Evolutionary conservation across 768 basidiomycete species (phyloP), one percentile per base, ranked within the genome.

Genomic region (Lactifluus volemus): DNA sequence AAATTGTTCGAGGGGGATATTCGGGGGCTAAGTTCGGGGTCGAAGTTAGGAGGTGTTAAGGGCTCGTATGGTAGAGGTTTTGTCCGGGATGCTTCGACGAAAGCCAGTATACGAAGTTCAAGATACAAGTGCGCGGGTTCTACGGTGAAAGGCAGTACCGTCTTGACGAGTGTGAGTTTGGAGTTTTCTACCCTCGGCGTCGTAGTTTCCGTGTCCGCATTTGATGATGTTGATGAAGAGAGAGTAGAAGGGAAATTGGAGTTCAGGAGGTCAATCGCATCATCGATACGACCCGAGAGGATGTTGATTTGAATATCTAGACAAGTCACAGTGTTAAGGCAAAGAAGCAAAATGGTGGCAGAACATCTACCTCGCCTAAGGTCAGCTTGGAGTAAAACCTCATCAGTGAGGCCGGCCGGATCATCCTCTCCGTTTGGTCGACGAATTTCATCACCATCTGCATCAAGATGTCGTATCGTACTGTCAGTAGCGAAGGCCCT

Each of bases 41-140:
- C 59, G 29, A 55, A 56, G 17, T 17, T 32, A 30, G 49, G 3
- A 19, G 59, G 15, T 17, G 29, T 38, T 45, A 63, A 53, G 42
- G 69, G 60, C 29, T 73, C 71, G 67, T 79, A 80, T 3, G 74
- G 73, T 17, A 91, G 77, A 4, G 89, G 88, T 12, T 81, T 70
- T 2, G 88, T 87, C 32, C 92, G 84, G 64, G 91, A 84, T 21
- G 85, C 81, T 72, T 98, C 95, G 68, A 90, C 85, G 74, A 97
- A 98, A 2, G 83, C 82, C 45, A 89, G 85, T 51, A 97, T 89
- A 53, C 86, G 87, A 42, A 98, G 84, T 69, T 97, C 94, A 63
- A 98, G 80, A 17, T 77, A 76, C 55, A 96, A 78, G 67, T 93
- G 90, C 1, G 76, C 71, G n/a, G 92, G 87, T 50, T 86, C 78